Percentiles rank a stretch among this genome's conserved stretches.
Conservation (phyloP, 2,329 filamentous ascomycete species). For the Thermoascus crustaceus region DNA sequence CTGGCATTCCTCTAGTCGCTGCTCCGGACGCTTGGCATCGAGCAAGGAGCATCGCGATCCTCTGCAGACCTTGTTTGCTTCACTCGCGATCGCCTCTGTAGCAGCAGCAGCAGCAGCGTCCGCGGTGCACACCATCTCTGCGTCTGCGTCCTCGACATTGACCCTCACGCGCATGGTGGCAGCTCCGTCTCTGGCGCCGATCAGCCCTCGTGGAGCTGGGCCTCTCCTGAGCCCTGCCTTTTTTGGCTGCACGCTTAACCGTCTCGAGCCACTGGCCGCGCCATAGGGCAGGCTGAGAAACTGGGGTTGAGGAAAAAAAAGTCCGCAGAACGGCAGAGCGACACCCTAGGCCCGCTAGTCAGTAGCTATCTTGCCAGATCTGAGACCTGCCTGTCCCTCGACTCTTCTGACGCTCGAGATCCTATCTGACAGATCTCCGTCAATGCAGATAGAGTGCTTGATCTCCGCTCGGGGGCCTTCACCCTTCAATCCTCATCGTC, state of each 20-base stretch:
- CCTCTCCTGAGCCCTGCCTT: not conserved
- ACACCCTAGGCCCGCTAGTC: too few species aligned
- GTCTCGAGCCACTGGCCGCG: not conserved
- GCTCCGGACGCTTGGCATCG: not conserved
- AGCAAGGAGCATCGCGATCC: not conserved
- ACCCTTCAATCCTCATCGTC: not conserved
- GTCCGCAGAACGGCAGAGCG: too few species aligned
- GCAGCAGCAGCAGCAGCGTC: not conserved
- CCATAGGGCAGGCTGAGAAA: conserved; percentile 1
- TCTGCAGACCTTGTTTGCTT: not conserved
- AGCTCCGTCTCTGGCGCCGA: too few species aligned
- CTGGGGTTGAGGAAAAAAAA: conserved; percentile 1
- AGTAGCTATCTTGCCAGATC: too few species aligned
- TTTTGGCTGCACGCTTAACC: too few species aligned
- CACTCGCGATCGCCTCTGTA: not conserved
- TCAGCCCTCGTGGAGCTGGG: conserved; percentile 1
- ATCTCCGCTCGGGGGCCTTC: not conserved
- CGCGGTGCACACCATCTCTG: too few species aligned
- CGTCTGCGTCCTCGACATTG: too few species aligned
- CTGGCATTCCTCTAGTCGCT: conserved; percentile 2
- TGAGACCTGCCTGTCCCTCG: too few species aligned
- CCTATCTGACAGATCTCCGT: not conserved
- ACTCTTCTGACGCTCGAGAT: not conserved
- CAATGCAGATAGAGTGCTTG: conserved; percentile 1
- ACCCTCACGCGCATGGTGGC: too few species aligned